These are phyloP conservation scores for Sistotremastrum suecicum DNA, from an alignment of 768 basidiomycete species.

Conservation along the genomic window DNA sequence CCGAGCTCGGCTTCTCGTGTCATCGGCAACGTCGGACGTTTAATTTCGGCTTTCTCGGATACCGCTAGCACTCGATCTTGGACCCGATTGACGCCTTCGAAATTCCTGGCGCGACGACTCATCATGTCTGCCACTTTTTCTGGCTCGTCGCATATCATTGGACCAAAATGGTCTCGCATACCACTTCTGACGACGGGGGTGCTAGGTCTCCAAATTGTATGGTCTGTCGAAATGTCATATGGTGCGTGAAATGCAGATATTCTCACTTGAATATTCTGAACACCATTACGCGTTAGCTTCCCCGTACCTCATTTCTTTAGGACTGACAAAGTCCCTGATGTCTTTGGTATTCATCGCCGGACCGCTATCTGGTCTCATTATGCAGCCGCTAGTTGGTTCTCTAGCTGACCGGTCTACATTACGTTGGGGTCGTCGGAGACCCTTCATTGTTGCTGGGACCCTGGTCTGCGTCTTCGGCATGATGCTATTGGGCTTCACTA, in stretches of 20 bases:
- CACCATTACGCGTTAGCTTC: slow-evolving; percentile 32
- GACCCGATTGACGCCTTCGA: too few species aligned
- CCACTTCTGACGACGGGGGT: slow-evolving; percentile 66
- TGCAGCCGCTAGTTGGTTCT: slow-evolving; percentile 78
- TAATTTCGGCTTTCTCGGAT: too few species aligned
- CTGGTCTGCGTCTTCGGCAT: slow-evolving; percentile 54
- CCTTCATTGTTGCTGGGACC: slow-evolving; percentile 67
- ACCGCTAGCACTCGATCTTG: too few species aligned
- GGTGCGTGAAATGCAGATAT: slow-evolving; percentile 21
- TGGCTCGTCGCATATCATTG: slow-evolving; percentile 46
- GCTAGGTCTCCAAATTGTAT: slow-evolving; percentile 77
- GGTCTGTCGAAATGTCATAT: slow-evolving; percentile 94
- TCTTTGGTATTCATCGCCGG: slow-evolving; percentile 88
- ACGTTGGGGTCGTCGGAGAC: slow-evolving; percentile 70
- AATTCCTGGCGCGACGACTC: too few species aligned
- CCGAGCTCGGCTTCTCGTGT: too few species aligned
- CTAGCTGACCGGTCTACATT: slow-evolving; percentile 70
- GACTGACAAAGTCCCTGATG: slow-evolving; percentile 76
- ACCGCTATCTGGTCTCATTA: slow-evolving; percentile 76
- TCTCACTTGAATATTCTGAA: not conserved
- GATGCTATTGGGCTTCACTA: slow-evolving; percentile 73
- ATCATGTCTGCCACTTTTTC: not conserved
- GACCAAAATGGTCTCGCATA: slow-evolving; percentile 53
- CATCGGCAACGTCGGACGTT: too few species aligned
- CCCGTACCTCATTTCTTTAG: slow-evolving; percentile 82